A percentile compares a stretch with the other conserved stretches of the same genome.
phyloP scores from a whole-genome alignment of 2,329 filamentous ascomycete genomes.

The Diaporthe aspalathi region DNA sequence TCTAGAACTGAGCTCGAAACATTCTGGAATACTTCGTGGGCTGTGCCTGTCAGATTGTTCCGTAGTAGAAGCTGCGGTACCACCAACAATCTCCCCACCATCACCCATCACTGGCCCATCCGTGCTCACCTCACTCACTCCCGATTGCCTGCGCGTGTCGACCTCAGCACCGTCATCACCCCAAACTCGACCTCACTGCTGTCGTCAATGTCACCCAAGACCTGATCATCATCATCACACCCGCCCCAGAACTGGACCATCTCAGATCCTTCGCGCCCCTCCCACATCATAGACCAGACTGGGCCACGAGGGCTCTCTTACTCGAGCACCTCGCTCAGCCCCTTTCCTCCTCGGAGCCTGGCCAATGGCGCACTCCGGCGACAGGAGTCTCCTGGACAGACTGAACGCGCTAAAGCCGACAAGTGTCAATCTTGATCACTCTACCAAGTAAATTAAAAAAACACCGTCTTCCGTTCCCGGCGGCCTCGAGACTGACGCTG shows the following conservation, averaged over 20 bases:
- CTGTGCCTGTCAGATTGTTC: slow-evolving; percentile 18
- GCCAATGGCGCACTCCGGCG: slow-evolving; percentile 42
- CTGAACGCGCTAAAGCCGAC: slow-evolving; percentile 63
- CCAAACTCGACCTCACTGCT: too few species aligned
- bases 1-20: slow-evolving; percentile 7
- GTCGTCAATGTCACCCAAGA: background rate
- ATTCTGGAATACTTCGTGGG: slow-evolving; percentile 26
- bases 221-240: background rate
- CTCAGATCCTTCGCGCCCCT: slow-evolving; percentile 7
- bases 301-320: slow-evolving; percentile 1
- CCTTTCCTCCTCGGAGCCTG: background rate
- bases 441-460: slow-evolving; percentile 54
- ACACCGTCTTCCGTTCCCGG: background rate
- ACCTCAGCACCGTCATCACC: background rate
- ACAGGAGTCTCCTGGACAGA: slow-evolving; percentile 63
- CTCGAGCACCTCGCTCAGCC: background rate
- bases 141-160: background rate
- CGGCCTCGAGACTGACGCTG: slow-evolving; percentile 31
- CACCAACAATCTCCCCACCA: background rate
- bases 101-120: background rate
- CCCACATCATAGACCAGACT: background rate
- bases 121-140: background rate
- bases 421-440: slow-evolving; percentile 49
- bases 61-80: too few species aligned
- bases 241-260: background rate